These are phyloP conservation scores for Logfia minima DNA, from an alignment of 129 eudicot genomes.

Conservation along the genomic window DNA sequence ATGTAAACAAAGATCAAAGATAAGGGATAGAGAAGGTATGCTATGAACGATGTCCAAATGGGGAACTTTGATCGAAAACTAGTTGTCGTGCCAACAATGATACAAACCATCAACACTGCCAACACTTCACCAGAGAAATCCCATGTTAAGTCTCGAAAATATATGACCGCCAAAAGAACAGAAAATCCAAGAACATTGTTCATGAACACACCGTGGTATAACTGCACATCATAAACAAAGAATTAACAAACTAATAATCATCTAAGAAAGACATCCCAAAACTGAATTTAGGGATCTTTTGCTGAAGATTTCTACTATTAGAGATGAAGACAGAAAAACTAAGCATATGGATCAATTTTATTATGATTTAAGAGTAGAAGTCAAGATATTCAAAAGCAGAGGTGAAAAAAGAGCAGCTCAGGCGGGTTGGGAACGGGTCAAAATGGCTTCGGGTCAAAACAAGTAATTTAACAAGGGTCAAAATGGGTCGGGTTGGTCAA, in stretches of 20 bases:
- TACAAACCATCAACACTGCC: slow-evolving; percentile 52
- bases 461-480: not conserved
- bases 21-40: slow-evolving; percentile 63
- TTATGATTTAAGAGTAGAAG: not conserved
- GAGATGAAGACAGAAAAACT: not conserved
- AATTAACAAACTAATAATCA: not conserved
- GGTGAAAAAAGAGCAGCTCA: not conserved
- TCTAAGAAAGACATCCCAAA: not conserved
- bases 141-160: slow-evolving; percentile 64
- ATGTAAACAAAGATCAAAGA: slow-evolving; percentile 65
- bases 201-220: slow-evolving; percentile 77
- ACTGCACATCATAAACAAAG: slow-evolving; percentile 40
- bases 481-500: not conserved
- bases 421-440: not conserved
- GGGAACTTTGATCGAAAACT: slow-evolving; percentile 58
- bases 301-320: not conserved
- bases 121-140: slow-evolving; percentile 61
- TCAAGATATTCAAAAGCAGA: not conserved
- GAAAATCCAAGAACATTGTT: slow-evolving; percentile 82
- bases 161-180: slow-evolving; percentile 65
- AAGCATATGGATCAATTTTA: not conserved
- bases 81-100: slow-evolving; percentile 47
- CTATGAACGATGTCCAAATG: slow-evolving; percentile 60
- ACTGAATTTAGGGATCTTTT: not conserved
- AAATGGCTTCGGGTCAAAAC: too few relatives aligned